Evolutionary conservation across 371 early-diverging fungal species (phyloP), one percentile per base, ranked within the genome.

Genomic region (Scutellospora calospora): DNA sequence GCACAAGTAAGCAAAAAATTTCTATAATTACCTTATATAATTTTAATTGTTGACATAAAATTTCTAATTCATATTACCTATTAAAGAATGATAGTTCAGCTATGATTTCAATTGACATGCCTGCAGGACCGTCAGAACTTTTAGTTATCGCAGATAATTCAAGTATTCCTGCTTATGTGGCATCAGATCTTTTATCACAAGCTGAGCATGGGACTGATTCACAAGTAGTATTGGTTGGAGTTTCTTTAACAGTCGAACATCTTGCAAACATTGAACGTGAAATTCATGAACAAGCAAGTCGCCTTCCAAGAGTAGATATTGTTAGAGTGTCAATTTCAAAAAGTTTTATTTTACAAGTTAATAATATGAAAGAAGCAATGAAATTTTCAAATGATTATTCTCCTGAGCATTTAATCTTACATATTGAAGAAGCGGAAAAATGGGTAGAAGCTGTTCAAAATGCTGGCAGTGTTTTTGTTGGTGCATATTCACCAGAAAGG

Each of bases 191-290:
- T 74, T 88, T 99, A 79, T 95, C 95, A 35, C 99, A 99, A 87
- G 99, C 98, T 11, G 99, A 99, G 84, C 99, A 99, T 85, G 99
- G 99, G 59, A 88, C 89, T 12, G 99, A 99, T 87, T 94, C 94
- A 68, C 98, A 97, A 85, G 97, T 97, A 20, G 98, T 99, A n/a
- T 90, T 98, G 74, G 88, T 99, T 45, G 94, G 95, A 25, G 95
- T 97, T 22, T 93, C 86, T 75, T 84, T 97, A 59, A 85, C 89
- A 2, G 84, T 87, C 3, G 88, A 86, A 27, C 88, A 94, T 80
- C 82, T 97, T 63, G 87, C 88, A 8, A 91, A 90, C 29, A 95
- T 98, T 80, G 93, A 96, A 83, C 85, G 87, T 25, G 90, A 97
- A 84, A 88, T 98, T 27, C 89, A 93, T 74, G 84, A 86, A 20